These are phyloP conservation scores for Pulveroboletus sp. DNA, from an alignment of 768 basidiomycete species.

Conservation along the genomic window DNA sequence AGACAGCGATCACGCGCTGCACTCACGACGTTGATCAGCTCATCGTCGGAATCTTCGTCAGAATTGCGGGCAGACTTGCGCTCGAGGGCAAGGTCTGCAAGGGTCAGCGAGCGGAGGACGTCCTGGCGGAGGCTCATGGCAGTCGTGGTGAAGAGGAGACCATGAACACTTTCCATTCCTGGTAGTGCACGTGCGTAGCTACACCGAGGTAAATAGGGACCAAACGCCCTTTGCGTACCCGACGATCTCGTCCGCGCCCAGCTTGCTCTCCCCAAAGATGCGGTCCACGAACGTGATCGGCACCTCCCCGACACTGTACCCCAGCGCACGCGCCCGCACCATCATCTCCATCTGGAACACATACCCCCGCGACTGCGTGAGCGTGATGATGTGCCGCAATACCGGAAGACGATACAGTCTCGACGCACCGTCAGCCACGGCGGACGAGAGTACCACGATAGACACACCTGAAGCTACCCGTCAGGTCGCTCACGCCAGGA, in stretches of 20 bases:
- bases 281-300: constrained; percentile 95
- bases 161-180: no score
- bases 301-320: constrained; percentile 84
- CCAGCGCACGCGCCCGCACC: constrained; percentile 79
- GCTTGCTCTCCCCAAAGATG: constrained; percentile 90
- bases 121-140: constrained; percentile 70
- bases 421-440: not conserved
- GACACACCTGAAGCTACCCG: constrained; percentile 81
- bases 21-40: constrained; percentile 69
- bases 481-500: constrained; percentile 86
- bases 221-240: constrained; percentile 85
- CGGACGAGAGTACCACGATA: not conserved
- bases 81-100: constrained; percentile 31
- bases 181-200: constrained; percentile 20
- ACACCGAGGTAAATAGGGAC: constrained; percentile 71
- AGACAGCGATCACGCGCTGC: not conserved
- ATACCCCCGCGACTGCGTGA: constrained; percentile 84
- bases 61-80: constrained; percentile 20
- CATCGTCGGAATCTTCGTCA: constrained; percentile 59
- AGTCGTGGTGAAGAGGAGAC: constrained; percentile 13
- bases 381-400: constrained; percentile 76
- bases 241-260: constrained; percentile 85
- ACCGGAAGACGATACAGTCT: constrained; percentile 77
- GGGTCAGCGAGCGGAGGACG: constrained; percentile 55
- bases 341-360: constrained; percentile 99